phyloP scores from a whole-genome alignment of 2,329 filamentous ascomycete genomes.

The Colletotrichum sidae region DNA sequence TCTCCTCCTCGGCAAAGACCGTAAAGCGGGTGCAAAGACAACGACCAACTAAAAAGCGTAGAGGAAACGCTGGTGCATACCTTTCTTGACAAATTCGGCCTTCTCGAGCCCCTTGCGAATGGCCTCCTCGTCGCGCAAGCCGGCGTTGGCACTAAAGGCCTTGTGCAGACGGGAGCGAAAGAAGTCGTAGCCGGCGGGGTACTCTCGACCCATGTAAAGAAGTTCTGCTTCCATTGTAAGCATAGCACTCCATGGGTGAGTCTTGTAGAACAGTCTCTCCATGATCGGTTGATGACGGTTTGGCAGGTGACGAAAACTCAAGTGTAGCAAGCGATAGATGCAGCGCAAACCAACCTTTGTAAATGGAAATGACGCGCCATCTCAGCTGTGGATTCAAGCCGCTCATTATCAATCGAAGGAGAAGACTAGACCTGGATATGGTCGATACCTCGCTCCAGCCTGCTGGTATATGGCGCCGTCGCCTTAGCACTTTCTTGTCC shows the following conservation, averaged over 20 bases:
- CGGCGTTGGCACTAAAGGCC: slow-evolving; percentile 83
- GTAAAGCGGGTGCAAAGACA: not conserved
- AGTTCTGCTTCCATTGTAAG: slow-evolving; percentile 69
- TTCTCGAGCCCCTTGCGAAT: slow-evolving; percentile 81
- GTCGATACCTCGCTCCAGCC: too few relatives aligned
- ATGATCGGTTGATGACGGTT: not conserved
- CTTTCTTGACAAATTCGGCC: slow-evolving; percentile 92
- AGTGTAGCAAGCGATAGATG: not conserved
- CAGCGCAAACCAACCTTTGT: slow-evolving; percentile 74
- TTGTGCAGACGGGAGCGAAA: slow-evolving; percentile 85
- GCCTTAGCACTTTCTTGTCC: too few relatives aligned
- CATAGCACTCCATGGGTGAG: too few relatives aligned
- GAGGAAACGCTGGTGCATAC: slow-evolving; percentile 54
- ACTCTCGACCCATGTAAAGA: slow-evolving; percentile 84
- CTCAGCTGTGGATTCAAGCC: slow-evolving; percentile 69
- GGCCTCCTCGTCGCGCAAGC: slow-evolving; percentile 76
- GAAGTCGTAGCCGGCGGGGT: slow-evolving; percentile 85
- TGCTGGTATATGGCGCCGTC: too few relatives aligned
- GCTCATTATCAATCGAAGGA: slow-evolving; percentile 12
- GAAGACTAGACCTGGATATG: too few relatives aligned
- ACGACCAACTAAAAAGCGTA: not conserved
- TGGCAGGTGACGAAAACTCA: not conserved
- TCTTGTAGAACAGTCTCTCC: too few relatives aligned
- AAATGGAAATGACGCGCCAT: slow-evolving; percentile 83
- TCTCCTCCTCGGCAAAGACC: not conserved